Conservation (phyloP, 495 filamentous ascomycete species). For the Schizothecium vesticola region DNA sequence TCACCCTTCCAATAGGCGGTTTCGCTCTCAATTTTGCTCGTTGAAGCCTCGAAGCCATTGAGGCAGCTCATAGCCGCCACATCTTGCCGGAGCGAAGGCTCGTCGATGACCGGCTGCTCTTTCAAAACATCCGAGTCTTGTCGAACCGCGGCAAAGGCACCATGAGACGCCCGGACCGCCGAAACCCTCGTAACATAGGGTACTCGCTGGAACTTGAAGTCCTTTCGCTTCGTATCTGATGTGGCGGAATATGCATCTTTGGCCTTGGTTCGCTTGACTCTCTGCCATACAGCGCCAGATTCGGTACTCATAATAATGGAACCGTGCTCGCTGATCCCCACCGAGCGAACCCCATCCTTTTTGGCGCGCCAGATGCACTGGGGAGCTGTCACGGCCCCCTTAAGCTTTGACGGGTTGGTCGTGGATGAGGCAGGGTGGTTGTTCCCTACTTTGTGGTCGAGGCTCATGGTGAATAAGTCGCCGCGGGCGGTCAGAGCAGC, state of each 20-base stretch:
- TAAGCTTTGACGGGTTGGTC: constrained; percentile 83
- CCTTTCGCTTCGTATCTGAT: constrained; percentile 57
- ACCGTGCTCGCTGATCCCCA: constrained; percentile 85
- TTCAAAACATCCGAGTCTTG: constrained; percentile 78
- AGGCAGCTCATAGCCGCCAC: constrained; percentile 65
- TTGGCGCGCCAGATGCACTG: constrained; percentile 81
- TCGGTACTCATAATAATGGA: constrained; percentile 92
- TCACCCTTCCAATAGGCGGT: constrained; percentile 33
- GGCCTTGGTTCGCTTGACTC: constrained; percentile 71
- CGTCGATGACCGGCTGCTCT: constrained; percentile 62
- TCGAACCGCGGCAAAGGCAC: constrained; percentile 82
- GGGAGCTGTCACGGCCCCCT: constrained; percentile 66
- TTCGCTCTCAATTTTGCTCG: constrained; percentile 19
- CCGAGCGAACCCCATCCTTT: constrained; percentile 78
- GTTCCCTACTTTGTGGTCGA: constrained; percentile 60
- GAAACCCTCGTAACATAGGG: constrained; percentile 78
- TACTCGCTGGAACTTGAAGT: constrained; percentile 89
- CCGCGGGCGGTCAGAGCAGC: constrained; percentile 78
- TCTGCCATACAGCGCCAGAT: constrained; percentile 86
- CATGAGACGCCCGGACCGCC: constrained; percentile 82
- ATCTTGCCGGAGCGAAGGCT: constrained; percentile 67
- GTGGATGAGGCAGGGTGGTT: constrained; percentile 62
- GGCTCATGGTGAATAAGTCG: constrained; percentile 75
- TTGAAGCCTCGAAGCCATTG: constrained; percentile 34
- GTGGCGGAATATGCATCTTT: constrained; percentile 59